Conservation (phyloP, 805 yeast genomes). For the Metschnikowia gruessii region DNA sequence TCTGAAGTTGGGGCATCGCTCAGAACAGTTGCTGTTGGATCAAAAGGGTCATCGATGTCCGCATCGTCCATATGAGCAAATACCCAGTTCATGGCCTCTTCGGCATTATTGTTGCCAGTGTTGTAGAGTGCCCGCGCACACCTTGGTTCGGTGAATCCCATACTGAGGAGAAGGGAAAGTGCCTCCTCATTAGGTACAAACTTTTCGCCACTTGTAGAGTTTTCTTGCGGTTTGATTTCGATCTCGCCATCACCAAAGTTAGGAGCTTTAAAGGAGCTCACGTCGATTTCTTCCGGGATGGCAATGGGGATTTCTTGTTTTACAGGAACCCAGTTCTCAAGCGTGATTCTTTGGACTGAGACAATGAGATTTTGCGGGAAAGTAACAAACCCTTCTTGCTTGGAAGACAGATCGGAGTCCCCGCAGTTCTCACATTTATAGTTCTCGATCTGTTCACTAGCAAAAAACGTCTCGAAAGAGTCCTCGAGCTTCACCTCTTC, state of each 20-base stretch:
- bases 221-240: constrained; percentile 20
- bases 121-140: constrained; percentile 63
- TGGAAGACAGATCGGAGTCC: constrained; percentile 26
- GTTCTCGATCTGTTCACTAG: constrained; percentile 55
- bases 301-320: constrained; percentile 73
- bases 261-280: constrained; percentile 41
- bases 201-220: constrained; percentile 1
- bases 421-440: constrained; percentile 60
- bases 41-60: constrained; percentile 66
- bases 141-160: constrained; percentile 85
- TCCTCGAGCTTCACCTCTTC: constrained; percentile 48
- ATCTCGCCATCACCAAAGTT: constrained; percentile 36
- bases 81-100: constrained; percentile 86
- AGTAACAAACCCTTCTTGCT: constrained; percentile 50
- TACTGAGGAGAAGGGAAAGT: constrained; percentile 54
- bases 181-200: constrained; percentile 59
- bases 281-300: constrained; percentile 45
- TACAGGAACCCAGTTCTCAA: constrained; percentile 87
- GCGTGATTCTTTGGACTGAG: constrained; percentile 73
- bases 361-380: constrained; percentile 71
- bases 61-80: constrained; percentile 86
- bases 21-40: constrained; percentile 13
- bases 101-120: constrained; percentile 65
- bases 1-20: constrained; percentile 10
- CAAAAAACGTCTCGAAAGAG: constrained; percentile 45